A percentile compares a stretch with the other conserved stretches of the same genome.
Evolutionary conservation across 148 eudicot species (phyloP).

Genomic region (Heliosperma pusillum): DNA sequence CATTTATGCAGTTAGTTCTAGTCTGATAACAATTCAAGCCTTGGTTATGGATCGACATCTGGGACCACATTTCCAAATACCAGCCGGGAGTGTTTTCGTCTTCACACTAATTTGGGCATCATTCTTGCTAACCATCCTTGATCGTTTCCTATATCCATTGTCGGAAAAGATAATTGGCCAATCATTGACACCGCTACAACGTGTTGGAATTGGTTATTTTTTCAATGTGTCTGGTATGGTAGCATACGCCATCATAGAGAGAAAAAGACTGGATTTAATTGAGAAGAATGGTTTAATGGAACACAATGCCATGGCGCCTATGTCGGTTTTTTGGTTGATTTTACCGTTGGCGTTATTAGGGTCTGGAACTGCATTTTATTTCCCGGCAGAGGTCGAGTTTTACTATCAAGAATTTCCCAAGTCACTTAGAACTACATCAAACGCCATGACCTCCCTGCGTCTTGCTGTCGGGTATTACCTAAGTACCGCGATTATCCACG

Average conservation of each 20-base stretch:
- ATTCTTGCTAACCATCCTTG: conserved; percentile 30
- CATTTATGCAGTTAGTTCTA: conserved; percentile 37
- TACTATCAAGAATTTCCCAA: conserved; percentile 32
- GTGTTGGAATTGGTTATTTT: conserved; percentile 38
- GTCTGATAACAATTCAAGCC: conserved; percentile 55
- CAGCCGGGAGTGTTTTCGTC: conserved; percentile 33
- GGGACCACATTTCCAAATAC: conserved; percentile 26
- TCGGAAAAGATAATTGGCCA: conserved; percentile 27
- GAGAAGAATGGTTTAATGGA: neutral
- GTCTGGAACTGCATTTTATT: conserved; percentile 21
- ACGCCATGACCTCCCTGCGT: conserved; percentile 19
- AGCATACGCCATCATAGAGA: conserved; percentile 35
- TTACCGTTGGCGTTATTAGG: conserved; percentile 27
- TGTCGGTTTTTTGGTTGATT: conserved; percentile 24
- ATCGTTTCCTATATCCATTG: conserved; percentile 28
- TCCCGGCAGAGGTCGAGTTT: conserved; percentile 30
- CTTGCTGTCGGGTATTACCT: conserved; percentile 35
- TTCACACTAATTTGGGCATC: conserved; percentile 32
- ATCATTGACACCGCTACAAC: conserved; percentile 26
- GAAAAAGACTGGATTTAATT: conserved; percentile 25
- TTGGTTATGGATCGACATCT: conserved; percentile 36
- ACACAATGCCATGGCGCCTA: conserved; percentile 6
- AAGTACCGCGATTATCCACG: conserved; percentile 24
- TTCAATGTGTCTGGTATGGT: conserved; percentile 28
- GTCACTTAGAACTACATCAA: conserved; percentile 28